Conservation (phyloP, 306 rosid species). For the Fagus sylvatica region DNA sequence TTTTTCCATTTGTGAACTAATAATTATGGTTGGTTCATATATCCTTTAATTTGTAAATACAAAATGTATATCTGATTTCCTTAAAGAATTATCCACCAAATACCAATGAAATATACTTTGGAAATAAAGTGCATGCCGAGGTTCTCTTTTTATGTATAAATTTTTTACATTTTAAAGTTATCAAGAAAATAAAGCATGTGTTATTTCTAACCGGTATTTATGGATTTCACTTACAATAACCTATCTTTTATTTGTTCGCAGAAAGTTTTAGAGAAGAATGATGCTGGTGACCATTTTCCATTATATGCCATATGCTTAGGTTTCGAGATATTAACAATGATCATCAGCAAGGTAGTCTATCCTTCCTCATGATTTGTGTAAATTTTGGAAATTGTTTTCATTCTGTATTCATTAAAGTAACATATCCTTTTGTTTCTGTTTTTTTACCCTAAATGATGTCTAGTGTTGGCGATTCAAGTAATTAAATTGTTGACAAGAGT, state of each 20-base stretch:
- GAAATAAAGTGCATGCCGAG: neutral
- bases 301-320: constrained; percentile 77
- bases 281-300: constrained; percentile 84
- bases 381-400: neutral
- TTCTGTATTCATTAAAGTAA: neutral
- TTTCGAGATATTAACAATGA: constrained; percentile 76
- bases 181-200: neutral
- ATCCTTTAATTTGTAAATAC: neutral
- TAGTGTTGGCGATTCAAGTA: neutral
- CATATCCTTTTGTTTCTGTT: neutral
- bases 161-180: neutral
- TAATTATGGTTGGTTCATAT: neutral
- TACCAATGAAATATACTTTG: neutral
- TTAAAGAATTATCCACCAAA: neutral
- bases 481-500: constrained; percentile 3
- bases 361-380: constrained; percentile 7
- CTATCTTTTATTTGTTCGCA: constrained; percentile 28
- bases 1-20: neutral
- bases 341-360: constrained; percentile 64
- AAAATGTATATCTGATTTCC: neutral
- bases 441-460: neutral
- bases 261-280: constrained; percentile 78
- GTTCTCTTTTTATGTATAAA: no score
- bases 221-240: neutral
- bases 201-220: neutral